phyloP scores from a whole-genome alignment of 164 flowering plant genomes.

The Berberis vulgaris region DNA sequence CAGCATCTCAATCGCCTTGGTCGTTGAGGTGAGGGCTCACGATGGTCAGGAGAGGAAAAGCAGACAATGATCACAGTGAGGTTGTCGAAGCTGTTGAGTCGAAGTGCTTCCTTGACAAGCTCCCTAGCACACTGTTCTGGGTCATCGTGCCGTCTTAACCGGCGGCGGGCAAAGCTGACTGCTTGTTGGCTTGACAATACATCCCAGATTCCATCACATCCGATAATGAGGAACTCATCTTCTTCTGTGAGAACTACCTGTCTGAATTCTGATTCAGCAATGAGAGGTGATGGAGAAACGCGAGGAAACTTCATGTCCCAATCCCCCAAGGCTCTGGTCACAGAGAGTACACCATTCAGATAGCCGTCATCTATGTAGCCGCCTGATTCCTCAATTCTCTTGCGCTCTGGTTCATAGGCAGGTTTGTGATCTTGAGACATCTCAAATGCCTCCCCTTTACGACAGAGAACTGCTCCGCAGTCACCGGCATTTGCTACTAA shows the following conservation, averaged over 20 bases:
- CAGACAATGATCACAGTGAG: conserved; percentile 75
- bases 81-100: conserved; percentile 54
- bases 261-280: conserved; percentile 68
- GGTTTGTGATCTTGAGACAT: conserved; percentile 85
- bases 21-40: conserved; percentile 22
- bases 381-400: conserved; percentile 54
- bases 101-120: conserved; percentile 60
- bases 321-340: conserved; percentile 79
- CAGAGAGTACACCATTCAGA: conserved; percentile 71
- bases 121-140: conserved; percentile 74
- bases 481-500: conserved; percentile 91
- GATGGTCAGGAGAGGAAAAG: conserved; percentile 35
- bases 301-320: conserved; percentile 77
- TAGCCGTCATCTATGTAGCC: conserved; percentile 73
- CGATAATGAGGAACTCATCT: conserved; percentile 83
- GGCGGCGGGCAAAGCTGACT: conserved; percentile 59
- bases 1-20: conserved; percentile 37
- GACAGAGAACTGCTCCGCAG: conserved; percentile 83
- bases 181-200: conserved; percentile 85
- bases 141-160: conserved; percentile 57
- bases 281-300: conserved; percentile 68
- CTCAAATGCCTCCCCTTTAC: conserved; percentile 71
- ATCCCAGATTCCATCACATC: conserved; percentile 94
- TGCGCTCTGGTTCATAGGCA: conserved; percentile 35
- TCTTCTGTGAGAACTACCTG: conserved; percentile 55